Conservation (phyloP, 2,329 filamentous ascomycete genomes). For the Aspergillus viridinutans region DNA sequence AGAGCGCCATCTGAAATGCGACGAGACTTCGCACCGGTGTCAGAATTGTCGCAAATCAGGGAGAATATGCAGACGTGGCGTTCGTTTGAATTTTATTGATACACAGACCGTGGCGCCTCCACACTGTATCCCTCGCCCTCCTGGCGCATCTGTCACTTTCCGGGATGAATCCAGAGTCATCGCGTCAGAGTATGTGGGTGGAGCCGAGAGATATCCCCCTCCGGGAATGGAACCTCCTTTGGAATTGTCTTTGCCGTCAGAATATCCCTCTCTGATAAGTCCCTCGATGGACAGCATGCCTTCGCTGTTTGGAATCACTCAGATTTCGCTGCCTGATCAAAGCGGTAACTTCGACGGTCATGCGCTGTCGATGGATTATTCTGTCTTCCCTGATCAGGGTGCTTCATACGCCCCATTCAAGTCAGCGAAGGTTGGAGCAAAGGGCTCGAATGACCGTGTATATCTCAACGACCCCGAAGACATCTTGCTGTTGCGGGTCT, state of each 20-base stretch:
- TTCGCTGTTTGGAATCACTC: slow-evolving; percentile 46
- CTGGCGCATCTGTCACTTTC: slow-evolving; percentile 71
- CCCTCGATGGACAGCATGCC: slow-evolving; percentile 46
- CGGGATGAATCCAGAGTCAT: slow-evolving; percentile 85
- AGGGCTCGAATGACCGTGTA: slow-evolving; percentile 49
- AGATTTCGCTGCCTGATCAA: slow-evolving; percentile 22
- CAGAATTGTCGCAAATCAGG: slow-evolving; percentile 87
- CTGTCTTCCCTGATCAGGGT: slow-evolving; percentile 25
- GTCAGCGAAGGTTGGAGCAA: slow-evolving; percentile 36
- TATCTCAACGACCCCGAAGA: slow-evolving; percentile 73
- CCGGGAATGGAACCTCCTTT: slow-evolving; percentile 40
- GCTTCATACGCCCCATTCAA: slow-evolving; percentile 33
- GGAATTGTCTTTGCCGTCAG: slow-evolving; percentile 11
- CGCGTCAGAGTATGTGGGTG: slow-evolving; percentile 83
- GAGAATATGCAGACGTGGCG: slow-evolving; percentile 76
- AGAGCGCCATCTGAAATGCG: slow-evolving; percentile 86
- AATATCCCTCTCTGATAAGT: slow-evolving; percentile 6
- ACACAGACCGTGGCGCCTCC: slow-evolving; percentile 68
- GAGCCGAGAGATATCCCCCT: slow-evolving; percentile 66
- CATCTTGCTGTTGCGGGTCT: slow-evolving; percentile 84
- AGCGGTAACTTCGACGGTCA: slow-evolving; percentile 26
- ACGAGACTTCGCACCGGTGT: slow-evolving; percentile 64
- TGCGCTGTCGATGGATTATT: slow-evolving; percentile 20
- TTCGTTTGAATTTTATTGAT: slow-evolving; percentile 89
- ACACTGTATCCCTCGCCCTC: slow-evolving; percentile 53